Evolutionary conservation across 768 basidiomycete genomes (phyloP), one percentile per base, ranked within the genome.

Genomic region (Tricholoma matsutake): DNA sequence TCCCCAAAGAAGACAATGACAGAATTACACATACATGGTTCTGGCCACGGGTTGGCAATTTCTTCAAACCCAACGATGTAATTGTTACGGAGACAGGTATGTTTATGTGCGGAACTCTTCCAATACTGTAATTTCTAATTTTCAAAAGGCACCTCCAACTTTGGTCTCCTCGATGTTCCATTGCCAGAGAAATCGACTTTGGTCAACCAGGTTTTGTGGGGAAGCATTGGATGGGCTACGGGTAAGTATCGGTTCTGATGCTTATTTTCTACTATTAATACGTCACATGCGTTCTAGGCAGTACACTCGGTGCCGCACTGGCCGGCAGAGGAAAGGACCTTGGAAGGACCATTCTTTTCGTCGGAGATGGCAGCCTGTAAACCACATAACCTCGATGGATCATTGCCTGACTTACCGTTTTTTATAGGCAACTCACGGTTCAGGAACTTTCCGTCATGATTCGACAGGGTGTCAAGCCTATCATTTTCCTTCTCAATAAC

Each of bases 361-460:
- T 92, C 3, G 94, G 95, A 6, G 92, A 94, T 66, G 92, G 93
- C 13, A 88, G 87, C 71, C 71, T 92, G 85, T 91, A 65, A 73
- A 86, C 73, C 20, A 35, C 61, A 56, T 60, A 56, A 54, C 67
- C 25, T 43, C 6, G 11, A 0, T 18, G n/a, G 6, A 31, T 29
- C 6, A 8, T 32, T 53, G 2, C 31, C 16, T 31, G n/a, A 16
- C 6, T 29, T 11, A n/a, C 3, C 13, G 63, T 10, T 56, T 69
- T 2, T 49, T 47, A 6, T 58, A 90, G 88, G 51, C 91, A 92
- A 76, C 74, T 92, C 18, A 86, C 87, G 0, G 86, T 91, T 5
- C 93, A 95, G 72, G 92, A 96, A 68, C 71, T 93, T 13, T 89
- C 92, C 4, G 88, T 90, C 0, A 96, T 96, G 89, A 82, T 95